phyloP scores from a whole-genome alignment of 768 basidiomycete species.

The Grammothele lineata region DNA sequence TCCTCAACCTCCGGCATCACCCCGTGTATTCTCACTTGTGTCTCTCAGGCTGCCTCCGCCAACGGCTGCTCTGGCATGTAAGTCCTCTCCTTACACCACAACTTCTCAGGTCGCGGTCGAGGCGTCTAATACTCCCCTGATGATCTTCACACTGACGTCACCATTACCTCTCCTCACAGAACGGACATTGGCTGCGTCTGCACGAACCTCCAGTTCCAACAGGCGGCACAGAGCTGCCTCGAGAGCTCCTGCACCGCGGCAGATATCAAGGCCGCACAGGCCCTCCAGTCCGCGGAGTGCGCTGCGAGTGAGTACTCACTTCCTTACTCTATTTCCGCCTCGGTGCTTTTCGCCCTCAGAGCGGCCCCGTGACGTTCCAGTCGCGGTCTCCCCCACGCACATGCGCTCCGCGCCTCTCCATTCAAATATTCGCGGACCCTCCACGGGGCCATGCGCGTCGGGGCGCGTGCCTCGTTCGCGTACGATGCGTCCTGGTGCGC shows the following conservation, averaged over 20 bases:
- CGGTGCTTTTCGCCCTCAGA: neutral
- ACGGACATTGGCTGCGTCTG: constrained; percentile 38
- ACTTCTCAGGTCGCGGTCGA: too few species aligned
- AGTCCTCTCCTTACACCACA: neutral
- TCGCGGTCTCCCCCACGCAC: too few species aligned
- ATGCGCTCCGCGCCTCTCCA: too few species aligned
- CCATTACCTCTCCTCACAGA: constrained; percentile 21
- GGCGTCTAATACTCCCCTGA: neutral
- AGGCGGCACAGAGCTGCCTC: constrained; percentile 30
- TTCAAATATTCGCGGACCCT: too few species aligned
- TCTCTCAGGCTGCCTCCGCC: neutral
- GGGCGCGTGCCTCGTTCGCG: too few species aligned
- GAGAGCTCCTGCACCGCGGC: constrained; percentile 27
- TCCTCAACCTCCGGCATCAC: constrained; percentile 4
- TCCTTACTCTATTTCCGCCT: neutral
- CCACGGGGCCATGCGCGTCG: too few species aligned
- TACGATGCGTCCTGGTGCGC: too few species aligned
- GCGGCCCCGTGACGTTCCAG: too few species aligned
- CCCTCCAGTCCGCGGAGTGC: constrained; percentile 32
- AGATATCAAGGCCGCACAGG: constrained; percentile 28
- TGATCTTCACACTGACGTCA: neutral
- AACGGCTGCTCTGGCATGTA: constrained; percentile 2
- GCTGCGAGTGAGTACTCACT: constrained; percentile 16
- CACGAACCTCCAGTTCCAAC: constrained; percentile 34
- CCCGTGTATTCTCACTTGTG: constrained; percentile 10